Percentiles rank a stretch among this genome's conserved stretches.
Conservation (phyloP, 2,329 filamentous ascomycete species). For the Aspergillus ibericus region DNA sequence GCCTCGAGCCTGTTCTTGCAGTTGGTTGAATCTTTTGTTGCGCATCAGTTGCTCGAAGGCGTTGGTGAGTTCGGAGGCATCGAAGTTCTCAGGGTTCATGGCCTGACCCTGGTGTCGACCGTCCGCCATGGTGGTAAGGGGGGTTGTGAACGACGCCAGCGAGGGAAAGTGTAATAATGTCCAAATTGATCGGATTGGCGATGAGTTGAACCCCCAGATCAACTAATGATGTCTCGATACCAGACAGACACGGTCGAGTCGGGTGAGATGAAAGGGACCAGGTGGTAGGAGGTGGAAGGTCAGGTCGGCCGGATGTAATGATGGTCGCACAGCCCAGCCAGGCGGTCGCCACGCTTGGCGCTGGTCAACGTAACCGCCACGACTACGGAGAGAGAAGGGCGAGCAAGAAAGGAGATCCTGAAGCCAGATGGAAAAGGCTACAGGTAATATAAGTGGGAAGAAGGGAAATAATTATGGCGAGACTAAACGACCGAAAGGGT, state of each 20-base stretch:
- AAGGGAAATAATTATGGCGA: conserved; percentile 1
- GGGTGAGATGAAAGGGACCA: conserved; percentile 6
- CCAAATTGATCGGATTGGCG: conserved; percentile 25
- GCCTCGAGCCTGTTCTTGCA: conserved; percentile 64
- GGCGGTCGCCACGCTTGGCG: conserved; percentile 28
- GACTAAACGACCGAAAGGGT: conserved; percentile 6
- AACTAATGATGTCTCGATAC: background rate
- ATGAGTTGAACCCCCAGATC: background rate
- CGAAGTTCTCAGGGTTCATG: conserved; percentile 51
- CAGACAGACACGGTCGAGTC: background rate
- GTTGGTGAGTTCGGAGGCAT: conserved; percentile 75
- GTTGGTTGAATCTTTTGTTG: conserved; percentile 81
- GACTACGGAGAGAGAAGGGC: background rate
- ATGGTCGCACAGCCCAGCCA: conserved; percentile 29
- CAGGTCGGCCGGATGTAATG: conserved; percentile 14
- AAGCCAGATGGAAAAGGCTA: conserved; percentile 1
- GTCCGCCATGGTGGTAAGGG: conserved; percentile 40
- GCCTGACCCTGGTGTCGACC: conserved; percentile 35
- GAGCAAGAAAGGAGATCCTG: background rate
- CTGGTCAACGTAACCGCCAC: conserved; percentile 22
- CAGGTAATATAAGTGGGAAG: background rate
- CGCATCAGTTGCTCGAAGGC: conserved; percentile 86
- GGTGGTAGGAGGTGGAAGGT: conserved; percentile 10
- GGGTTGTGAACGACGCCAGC: conserved; percentile 26
- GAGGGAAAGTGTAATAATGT: conserved; percentile 20